Evolutionary conservation across 2,329 filamentous ascomycete genomes (phyloP).

Genomic region (Diatrype stigma): DNA sequence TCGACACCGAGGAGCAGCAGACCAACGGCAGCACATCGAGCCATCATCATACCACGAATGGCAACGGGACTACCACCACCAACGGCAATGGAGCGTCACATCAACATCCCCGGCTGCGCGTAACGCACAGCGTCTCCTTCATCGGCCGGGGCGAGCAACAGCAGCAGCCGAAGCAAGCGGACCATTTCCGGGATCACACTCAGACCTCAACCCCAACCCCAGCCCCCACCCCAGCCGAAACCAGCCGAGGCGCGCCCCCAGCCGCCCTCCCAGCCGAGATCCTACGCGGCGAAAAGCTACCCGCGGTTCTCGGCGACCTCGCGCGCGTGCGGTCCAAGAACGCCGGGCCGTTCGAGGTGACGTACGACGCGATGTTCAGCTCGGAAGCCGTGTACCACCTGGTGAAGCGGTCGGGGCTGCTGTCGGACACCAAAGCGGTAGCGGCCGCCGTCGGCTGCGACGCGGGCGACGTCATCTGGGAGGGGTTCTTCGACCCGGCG

Average conservation of each 20-base stretch:
- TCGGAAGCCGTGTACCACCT: constrained; percentile 27
- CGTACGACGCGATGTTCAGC: constrained; percentile 47
- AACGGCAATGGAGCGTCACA: constrained; percentile 5
- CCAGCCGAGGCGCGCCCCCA: too few species aligned
- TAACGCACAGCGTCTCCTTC: constrained; percentile 11
- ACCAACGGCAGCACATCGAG: not conserved
- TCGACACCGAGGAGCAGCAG: not conserved
- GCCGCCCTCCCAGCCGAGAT: constrained; percentile 2
- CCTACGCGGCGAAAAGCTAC: not conserved
- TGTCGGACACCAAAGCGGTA: constrained; percentile 33
- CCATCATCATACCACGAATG: constrained; percentile 2
- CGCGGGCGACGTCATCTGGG: constrained; percentile 32
- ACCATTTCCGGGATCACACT: too few species aligned
- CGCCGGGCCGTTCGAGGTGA: constrained; percentile 47
- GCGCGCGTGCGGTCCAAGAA: constrained; percentile 46
- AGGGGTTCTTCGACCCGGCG: constrained; percentile 41
- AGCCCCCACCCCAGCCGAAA: constrained; percentile 3
- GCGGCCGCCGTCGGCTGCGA: constrained; percentile 22
- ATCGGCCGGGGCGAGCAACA: constrained; percentile 6
- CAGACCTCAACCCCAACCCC: not conserved
- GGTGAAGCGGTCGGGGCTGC: constrained; percentile 31
- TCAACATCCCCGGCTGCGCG: constrained; percentile 2
- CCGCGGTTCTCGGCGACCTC: constrained; percentile 25
- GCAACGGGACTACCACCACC: not conserved
- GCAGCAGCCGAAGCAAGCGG: not conserved